Conservation (phyloP, 2,329 filamentous ascomycete genomes). For the Clonostachys byssicola region DNA sequence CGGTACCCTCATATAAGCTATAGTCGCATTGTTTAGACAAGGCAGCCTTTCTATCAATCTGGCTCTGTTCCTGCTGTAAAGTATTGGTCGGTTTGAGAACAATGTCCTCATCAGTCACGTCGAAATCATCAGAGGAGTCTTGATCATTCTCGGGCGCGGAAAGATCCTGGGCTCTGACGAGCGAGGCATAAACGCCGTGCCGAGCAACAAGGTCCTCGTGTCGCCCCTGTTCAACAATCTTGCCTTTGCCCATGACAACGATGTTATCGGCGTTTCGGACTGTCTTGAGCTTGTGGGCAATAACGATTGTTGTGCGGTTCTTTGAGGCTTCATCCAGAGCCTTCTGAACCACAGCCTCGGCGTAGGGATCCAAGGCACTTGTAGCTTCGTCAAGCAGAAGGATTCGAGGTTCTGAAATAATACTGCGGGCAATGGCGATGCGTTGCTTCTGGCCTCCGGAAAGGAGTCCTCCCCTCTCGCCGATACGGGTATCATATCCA, state of each 20-base stretch:
- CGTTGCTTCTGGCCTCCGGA: conserved; percentile 66
- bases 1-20: too few species aligned
- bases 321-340: conserved; percentile 49
- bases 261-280: conserved; percentile 62
- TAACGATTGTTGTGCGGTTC: conserved; percentile 60
- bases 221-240: conserved; percentile 56
- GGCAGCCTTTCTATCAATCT: too few species aligned
- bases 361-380: conserved; percentile 44
- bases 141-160: conserved; percentile 38
- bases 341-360: conserved; percentile 47
- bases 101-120: conserved; percentile 23
- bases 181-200: conserved; percentile 71
- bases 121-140: conserved; percentile 41
- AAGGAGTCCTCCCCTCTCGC: conserved; percentile 60
- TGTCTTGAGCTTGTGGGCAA: conserved; percentile 58
- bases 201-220: conserved; percentile 67
- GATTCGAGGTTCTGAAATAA: conserved; percentile 59
- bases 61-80: too few species aligned
- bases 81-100: too few species aligned
- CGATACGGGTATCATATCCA: conserved; percentile 59
- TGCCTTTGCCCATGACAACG: conserved; percentile 56
- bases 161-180: conserved; percentile 73
- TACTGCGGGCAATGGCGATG: conserved; percentile 62
- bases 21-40: too few species aligned
- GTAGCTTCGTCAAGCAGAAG: conserved; percentile 69